Base-by-base conservation (phyloP, 148 eudicot species). In the Talinum fruticosum region DNA sequence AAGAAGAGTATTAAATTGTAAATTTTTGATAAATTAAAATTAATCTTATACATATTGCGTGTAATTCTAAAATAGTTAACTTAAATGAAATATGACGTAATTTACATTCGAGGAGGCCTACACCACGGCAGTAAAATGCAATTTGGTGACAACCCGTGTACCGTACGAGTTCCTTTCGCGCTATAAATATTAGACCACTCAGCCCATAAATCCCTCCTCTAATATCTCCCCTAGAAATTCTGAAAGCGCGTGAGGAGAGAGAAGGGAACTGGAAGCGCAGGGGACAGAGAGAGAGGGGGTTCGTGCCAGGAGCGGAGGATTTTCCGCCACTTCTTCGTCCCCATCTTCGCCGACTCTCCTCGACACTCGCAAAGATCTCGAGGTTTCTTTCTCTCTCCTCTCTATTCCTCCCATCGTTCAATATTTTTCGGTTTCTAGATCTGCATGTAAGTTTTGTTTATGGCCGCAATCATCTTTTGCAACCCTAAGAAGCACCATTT, bases 321-420 rank as follows among this genome's bases (percentile, higher is more conserved):
- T 49, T 32, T 28, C 26, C 35, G 62, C 75, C 75, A 29, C 75
- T 73, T 53, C 41, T 51, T 32, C 75, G 37, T 24, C 29, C 8
- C 29, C 30, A 33, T 54, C 36, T 53, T 65, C 41, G 41, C 75
- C 65, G 41, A 7, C 28, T 26, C 41, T 53, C 44, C 36, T 30
- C 30, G 36, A 29, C 67, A 64, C 33, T 16, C 64, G 26, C 24
- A 18, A 29, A 49, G 38, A 33, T 53, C 51, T 32, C 8, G 65
- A 73, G 75, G 75, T 73, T 6, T 21, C 13, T 71, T 41, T 73
- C 57, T 53, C 65, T 73, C 45, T 10, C 51, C 45, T 10, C 51
- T n/a, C 29, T 8, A 8, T 13, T 41, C 15, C 24, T 72, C 16
- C 14, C 33, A 5, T 41, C 14, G 26, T 72, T 73, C 44, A 19